A percentile compares a stretch with the other conserved stretches of the same genome.
Evolutionary conservation across 805 yeast species (phyloP).

Genomic region (Spathaspora hagerdaliae): DNA sequence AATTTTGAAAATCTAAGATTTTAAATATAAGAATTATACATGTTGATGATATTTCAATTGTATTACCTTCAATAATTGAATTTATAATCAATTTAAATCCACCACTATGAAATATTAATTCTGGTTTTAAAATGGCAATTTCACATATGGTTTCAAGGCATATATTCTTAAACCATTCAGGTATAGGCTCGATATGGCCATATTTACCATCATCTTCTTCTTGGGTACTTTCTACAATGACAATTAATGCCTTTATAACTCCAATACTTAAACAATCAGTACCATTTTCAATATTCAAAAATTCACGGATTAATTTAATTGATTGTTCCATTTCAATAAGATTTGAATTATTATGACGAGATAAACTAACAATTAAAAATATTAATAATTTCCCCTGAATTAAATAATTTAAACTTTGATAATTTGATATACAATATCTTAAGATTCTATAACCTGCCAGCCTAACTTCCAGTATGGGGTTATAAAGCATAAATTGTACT

Average conservation of each 20-base stretch:
- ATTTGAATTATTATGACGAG: constrained; percentile 47
- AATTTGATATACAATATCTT: constrained; percentile 56
- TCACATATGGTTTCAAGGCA: constrained; percentile 42
- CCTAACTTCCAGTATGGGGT: constrained; percentile 55
- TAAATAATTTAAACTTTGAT: constrained; percentile 51
- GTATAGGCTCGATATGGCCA: constrained; percentile 8
- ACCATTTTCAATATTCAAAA: constrained; percentile 52
- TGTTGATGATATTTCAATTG: constrained; percentile 13
- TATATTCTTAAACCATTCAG: constrained; percentile 38
- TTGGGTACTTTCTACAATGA: constrained; percentile 50
- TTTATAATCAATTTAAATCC: constrained; percentile 48
- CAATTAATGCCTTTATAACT: constrained; percentile 61
- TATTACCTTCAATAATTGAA: constrained; percentile 34
- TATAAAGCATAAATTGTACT: constrained; percentile 58
- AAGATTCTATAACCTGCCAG: constrained; percentile 76
- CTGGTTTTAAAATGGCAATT: constrained; percentile 34
- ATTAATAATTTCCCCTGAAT: constrained; percentile 55
- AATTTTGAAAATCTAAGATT: constrained; percentile 53
- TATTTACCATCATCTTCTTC: constrained; percentile 2
- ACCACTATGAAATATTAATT: constrained; percentile 46
- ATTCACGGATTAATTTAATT: constrained; percentile 60
- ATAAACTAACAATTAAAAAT: constrained; percentile 59
- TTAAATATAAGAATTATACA: constrained; percentile 39
- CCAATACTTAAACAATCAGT: constrained; percentile 53
- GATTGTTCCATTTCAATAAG: constrained; percentile 72